A percentile compares a stretch with the other conserved stretches of the same genome.
Conservation (phyloP, 2,329 filamentous ascomycete species). For the Hypoxylon sp. region DNA sequence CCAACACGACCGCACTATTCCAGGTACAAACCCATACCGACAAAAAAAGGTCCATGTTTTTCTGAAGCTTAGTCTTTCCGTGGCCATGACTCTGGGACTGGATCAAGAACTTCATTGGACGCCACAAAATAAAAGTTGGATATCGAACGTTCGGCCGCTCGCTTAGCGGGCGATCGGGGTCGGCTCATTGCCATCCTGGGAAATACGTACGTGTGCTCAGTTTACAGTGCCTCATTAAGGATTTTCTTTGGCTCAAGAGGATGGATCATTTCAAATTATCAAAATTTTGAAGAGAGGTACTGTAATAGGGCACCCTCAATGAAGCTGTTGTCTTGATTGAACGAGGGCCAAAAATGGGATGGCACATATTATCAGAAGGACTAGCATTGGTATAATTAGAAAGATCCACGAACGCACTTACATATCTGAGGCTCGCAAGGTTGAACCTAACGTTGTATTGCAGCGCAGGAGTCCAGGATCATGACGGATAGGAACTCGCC, state of each 20-base stretch:
- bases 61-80: constrained; percentile 32
- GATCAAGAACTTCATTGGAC: constrained; percentile 27
- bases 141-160: constrained; percentile 12
- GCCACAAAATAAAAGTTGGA: constrained; percentile 26
- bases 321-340: too few species aligned
- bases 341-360: neutral
- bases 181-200: constrained; percentile 25
- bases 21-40: too few species aligned
- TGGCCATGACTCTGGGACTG: constrained; percentile 31
- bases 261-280: too few species aligned
- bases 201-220: constrained; percentile 5
- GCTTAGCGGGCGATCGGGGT: constrained; percentile 22
- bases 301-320: too few species aligned
- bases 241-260: too few species aligned
- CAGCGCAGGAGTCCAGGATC: constrained; percentile 6
- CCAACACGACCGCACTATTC: too few species aligned
- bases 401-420: constrained; percentile 21
- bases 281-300: too few species aligned
- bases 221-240: neutral
- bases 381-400: constrained; percentile 27
- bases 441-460: constrained; percentile 9
- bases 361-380: constrained; percentile 2
- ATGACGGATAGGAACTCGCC: constrained; percentile 8
- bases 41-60: constrained; percentile 10
- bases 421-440: constrained; percentile 17